Base-by-base conservation (phyloP, 1,284 basidiomycete species). In the Malassezia cuniculi region DNA sequence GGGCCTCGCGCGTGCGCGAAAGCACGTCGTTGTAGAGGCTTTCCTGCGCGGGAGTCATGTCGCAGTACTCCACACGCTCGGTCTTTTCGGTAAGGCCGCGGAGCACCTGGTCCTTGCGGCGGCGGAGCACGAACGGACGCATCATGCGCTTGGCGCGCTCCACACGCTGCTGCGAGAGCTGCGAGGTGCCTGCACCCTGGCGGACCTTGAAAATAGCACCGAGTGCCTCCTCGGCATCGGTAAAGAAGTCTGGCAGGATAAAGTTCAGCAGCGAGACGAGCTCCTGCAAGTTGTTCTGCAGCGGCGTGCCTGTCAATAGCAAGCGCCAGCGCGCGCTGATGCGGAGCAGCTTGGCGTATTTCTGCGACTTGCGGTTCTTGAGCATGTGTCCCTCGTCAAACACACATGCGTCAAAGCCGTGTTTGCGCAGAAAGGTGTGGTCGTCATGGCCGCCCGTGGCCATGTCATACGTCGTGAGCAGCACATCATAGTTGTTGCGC, bases 61-160 rank as follows among this genome's bases (percentile, higher is more conserved):
- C 79, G 70, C 93, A 97, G 77, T 83, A 85, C 59, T 90, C 83
- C 48, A 94, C 83, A 15, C 79, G 78, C 64, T 94, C 87, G 6
- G 77, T 80, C 72, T 97, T 97, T 48, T 80, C 78, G 1, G 89
- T 87, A 14, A 99, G 76, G 49, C 93, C 86, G 58, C 81, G 80
- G 24, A 97, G 74, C 1, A 99, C 90, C 78, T 90, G 66, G 5
- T 47, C 42, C 70, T 99, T 99, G 51, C 89, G 78, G 33, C 93
- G 77, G 16, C 93, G 81, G 15, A 99, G 75, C 19, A 97, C 89
- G 66, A 99, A 99, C 0, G 93, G 93, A 12, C 85, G 89, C 80
- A 99, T 87, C 87, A 99, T 94, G 67, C 83, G 86, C 71, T 95
- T 93, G 5, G 93, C 93, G 39, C 90, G 73, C 34, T 85, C 83